Evolutionary conservation across 768 basidiomycete species (phyloP), one percentile per base, ranked within the genome.

Genomic region (Galerina sulciceps): DNA sequence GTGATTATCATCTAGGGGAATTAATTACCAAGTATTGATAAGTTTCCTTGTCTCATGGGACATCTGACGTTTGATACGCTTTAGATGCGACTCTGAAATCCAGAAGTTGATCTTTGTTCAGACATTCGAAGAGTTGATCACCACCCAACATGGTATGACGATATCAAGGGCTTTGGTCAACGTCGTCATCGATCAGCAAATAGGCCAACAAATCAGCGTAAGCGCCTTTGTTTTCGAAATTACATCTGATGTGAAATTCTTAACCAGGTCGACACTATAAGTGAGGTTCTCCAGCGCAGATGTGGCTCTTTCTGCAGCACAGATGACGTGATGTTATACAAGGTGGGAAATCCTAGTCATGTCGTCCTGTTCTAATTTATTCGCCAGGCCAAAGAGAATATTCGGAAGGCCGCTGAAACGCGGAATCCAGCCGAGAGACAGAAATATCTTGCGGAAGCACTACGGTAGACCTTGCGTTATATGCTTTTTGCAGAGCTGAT

Each of bases 241-340:
- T 36, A 34, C 23, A 20, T 51, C 35, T 35, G 44, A 41, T 31
- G 22, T 40, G 3, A 59, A 40, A 61, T 51, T 59, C 51, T 64
- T n/a, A 13, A 57, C 26, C 58, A 96, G 95, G 93, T 99, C 62
- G 97, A 99, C 73, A 92, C 94, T 6, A 92, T 99, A 72, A 96
- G 94, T 70, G 95, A 98, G 67, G 87, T 95, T 42, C 76, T 99
- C 38, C 96, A 99, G 69, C 88, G 92, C 66, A 83, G 94, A 70
- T 99, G 97, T 65, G 96, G 96, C 2, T 93, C 95, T 13, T 99
- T 99, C 83, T 98, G 95, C 73, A 96, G 96, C 65, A 90, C 96
- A 2, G 97, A 98, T 68, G 97, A 99, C 75, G 97, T 99, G 43
- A 92, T 97, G 83, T 74, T 97, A 26, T 98, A 99, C 79, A 99